phyloP scores from a whole-genome alignment of 192 early-diverging fungal genomes.

The Linderina pennispora region DNA sequence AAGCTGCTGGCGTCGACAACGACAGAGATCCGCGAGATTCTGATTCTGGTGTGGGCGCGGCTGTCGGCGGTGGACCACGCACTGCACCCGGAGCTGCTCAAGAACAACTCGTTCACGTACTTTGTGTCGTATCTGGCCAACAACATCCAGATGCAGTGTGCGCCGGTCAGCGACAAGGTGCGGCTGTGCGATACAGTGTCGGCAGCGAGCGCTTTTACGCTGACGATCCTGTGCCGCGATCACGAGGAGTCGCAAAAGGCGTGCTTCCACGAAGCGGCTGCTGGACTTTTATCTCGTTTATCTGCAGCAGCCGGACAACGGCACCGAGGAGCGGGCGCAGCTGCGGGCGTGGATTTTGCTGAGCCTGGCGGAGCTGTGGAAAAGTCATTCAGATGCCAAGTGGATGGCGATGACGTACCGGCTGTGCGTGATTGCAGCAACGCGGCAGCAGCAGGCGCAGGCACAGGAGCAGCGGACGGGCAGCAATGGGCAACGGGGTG shows the following conservation, averaged over 20 bases:
- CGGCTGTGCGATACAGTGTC: slow-evolving; percentile 39
- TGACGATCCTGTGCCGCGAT: slow-evolving; percentile 88
- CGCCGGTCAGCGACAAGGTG: slow-evolving; percentile 43
- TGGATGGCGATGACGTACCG: slow-evolving; percentile 48
- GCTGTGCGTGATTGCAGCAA: slow-evolving; percentile 69
- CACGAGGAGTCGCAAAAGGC: slow-evolving; percentile 78
- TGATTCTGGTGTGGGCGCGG: slow-evolving; percentile 97
- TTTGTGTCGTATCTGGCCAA: slow-evolving; percentile 85
- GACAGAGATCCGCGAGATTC: slow-evolving; percentile 84
- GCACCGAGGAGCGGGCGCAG: slow-evolving; percentile 35
- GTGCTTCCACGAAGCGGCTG: slow-evolving; percentile 54
- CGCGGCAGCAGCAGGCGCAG: slow-evolving; percentile 10
- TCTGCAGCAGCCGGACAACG: slow-evolving; percentile 42
- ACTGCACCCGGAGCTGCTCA: slow-evolving; percentile 86
- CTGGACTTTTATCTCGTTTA: slow-evolving; percentile 46
- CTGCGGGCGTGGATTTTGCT: slow-evolving; percentile 88
- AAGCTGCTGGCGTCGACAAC: slow-evolving; percentile 92
- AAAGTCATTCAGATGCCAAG: slow-evolving; percentile 57
- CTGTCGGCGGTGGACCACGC: slow-evolving; percentile 88
- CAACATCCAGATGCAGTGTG: slow-evolving; percentile 52
- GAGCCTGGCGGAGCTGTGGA: slow-evolving; percentile 82
- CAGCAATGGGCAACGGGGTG: neutral
- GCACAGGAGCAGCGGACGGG: slow-evolving; percentile 4
- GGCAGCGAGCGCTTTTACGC: slow-evolving; percentile 76
- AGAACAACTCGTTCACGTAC: slow-evolving; percentile 86